These are phyloP conservation scores for Elsinoe australis DNA, from an alignment of 2,329 filamentous ascomycete genomes.

Conservation along the genomic window DNA sequence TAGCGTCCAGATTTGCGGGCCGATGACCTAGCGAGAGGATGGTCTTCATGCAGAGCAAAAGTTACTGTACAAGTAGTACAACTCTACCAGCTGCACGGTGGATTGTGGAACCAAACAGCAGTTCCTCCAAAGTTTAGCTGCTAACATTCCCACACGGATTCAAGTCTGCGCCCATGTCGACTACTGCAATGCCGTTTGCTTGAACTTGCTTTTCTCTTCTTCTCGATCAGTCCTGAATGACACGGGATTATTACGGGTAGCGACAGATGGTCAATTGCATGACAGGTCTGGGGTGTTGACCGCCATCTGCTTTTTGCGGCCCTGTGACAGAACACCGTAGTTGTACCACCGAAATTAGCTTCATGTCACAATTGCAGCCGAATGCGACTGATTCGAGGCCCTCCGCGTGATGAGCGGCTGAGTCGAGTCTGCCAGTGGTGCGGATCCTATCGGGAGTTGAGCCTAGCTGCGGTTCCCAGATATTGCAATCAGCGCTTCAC, in stretches of 20 bases:
- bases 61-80: constrained; percentile 9
- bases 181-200: neutral
- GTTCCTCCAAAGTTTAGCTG: neutral
- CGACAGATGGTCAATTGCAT: too few relatives aligned
- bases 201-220: neutral
- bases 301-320: neutral
- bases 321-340: too few relatives aligned
- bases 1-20: constrained; percentile 11
- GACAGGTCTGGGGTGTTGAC: neutral
- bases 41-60: constrained; percentile 11
- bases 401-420: neutral
- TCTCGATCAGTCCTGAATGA: too few relatives aligned
- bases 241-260: too few relatives aligned
- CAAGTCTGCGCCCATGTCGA: neutral
- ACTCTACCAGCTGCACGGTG: too few relatives aligned
- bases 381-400: neutral
- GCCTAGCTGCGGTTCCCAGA: constrained; percentile 13
- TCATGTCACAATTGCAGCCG: neutral
- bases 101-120: neutral
- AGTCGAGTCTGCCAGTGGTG: constrained; percentile 4
- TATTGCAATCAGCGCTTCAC: constrained; percentile 14
- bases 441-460: constrained; percentile 14
- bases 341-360: constrained; percentile 1
- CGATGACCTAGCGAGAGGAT: constrained; percentile 7
- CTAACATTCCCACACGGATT: neutral